Evolutionary conservation across 176 grass and related monocot species (phyloP).

Genomic region (Avena eriantha): DNA sequence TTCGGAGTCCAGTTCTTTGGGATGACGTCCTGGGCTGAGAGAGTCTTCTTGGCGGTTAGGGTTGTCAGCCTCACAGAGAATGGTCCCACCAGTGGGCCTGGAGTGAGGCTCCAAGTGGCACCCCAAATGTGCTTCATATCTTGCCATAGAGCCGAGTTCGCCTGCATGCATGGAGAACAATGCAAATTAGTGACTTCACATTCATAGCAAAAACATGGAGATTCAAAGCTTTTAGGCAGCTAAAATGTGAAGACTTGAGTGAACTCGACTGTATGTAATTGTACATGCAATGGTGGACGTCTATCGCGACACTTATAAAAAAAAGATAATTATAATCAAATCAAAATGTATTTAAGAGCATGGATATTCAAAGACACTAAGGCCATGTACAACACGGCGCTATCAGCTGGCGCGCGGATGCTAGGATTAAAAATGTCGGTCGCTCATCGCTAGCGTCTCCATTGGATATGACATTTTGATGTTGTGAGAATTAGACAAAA

Average conservation of each 20-base stretch:
- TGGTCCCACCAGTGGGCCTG: constrained; percentile 69
- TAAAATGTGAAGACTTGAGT: not conserved
- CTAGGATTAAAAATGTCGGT: too few relatives aligned
- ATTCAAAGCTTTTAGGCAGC: not conserved
- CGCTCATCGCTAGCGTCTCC: too few relatives aligned
- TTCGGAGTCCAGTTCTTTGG: constrained; percentile 91
- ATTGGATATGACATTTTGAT: too few relatives aligned
- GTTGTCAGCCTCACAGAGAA: constrained; percentile 88
- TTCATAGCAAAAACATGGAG: not conserved
- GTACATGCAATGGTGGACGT: too few relatives aligned
- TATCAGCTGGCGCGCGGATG: too few relatives aligned
- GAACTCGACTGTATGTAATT: not conserved
- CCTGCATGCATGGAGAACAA: constrained; percentile 27
- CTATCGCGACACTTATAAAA: too few relatives aligned
- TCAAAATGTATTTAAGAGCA: too few relatives aligned
- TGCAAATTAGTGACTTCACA: not conserved
- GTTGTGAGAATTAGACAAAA: too few relatives aligned
- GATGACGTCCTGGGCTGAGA: constrained; percentile 87
- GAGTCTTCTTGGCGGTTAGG: constrained; percentile 65
- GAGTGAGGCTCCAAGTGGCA: constrained; percentile 83
- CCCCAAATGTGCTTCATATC: constrained; percentile 98
- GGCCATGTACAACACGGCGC: too few relatives aligned
- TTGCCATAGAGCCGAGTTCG: constrained; percentile 70
- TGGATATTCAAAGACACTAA: too few relatives aligned
- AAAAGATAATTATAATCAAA: too few relatives aligned